Evolutionary conservation across 1,284 basidiomycete species (phyloP).

Genomic region (Golubevia sp.): DNA sequence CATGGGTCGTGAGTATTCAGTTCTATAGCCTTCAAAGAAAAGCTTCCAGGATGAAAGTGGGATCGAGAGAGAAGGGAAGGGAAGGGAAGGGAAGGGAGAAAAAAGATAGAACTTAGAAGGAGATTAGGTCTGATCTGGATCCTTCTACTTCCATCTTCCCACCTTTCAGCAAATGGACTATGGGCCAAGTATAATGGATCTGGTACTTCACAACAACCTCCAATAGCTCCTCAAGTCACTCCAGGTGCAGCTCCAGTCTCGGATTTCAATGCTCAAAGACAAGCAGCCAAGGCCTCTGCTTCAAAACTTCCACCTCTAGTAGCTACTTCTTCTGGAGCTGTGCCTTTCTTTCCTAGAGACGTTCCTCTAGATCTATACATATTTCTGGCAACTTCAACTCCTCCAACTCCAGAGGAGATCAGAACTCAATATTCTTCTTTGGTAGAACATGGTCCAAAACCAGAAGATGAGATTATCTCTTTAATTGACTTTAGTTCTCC

Average conservation of each 20-base stretch:
- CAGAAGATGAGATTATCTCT: constrained; percentile 14
- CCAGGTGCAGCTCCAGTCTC: neutral
- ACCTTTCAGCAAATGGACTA: too few relatives aligned
- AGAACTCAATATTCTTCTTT: constrained; percentile 27
- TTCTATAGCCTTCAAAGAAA: neutral
- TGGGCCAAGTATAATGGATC: neutral
- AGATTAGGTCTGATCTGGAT: neutral
- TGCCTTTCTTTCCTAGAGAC: constrained; percentile 18
- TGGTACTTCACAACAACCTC: neutral
- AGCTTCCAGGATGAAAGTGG: neutral
- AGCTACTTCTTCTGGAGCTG: neutral
- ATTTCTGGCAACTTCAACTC: constrained; percentile 20
- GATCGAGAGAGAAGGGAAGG: neutral
- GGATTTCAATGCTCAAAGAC: neutral
- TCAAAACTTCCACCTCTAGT: constrained; percentile 4
- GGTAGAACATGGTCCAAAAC: constrained; percentile 11
- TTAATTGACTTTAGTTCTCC: constrained; percentile 15
- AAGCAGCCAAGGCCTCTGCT: constrained; percentile 2
- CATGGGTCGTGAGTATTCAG: constrained; percentile 1
- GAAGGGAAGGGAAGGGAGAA: too few relatives aligned
- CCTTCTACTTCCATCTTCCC: too few relatives aligned
- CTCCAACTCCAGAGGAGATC: constrained; percentile 14
- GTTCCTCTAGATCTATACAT: constrained; percentile 31
- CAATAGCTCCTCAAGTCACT: neutral
- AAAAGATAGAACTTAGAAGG: neutral